Evolutionary conservation across 192 early-diverging fungal genomes (phyloP).

Genomic region (Coemansia sp.): DNA sequence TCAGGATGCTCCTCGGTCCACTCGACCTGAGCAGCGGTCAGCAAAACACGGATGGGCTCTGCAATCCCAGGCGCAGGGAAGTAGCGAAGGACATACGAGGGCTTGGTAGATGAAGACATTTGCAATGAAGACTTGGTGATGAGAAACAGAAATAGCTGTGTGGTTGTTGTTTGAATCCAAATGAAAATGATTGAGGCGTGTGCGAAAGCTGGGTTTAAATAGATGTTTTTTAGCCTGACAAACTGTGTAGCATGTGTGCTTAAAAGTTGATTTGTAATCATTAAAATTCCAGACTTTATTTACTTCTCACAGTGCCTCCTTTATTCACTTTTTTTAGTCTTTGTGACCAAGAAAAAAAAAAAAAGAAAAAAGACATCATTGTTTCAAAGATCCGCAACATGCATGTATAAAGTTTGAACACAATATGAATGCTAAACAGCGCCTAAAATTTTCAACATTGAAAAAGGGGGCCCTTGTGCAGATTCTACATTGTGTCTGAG

Average conservation of each 20-base stretch:
- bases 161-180: background rate
- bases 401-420: too few species aligned
- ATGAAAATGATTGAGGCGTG: background rate
- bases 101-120: constrained; percentile 1
- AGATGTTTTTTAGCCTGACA: background rate
- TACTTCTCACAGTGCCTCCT: background rate
- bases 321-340: background rate
- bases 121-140: background rate
- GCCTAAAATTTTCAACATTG: too few species aligned
- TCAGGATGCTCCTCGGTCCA: constrained; percentile 52
- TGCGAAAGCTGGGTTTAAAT: background rate
- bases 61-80: constrained; percentile 15
- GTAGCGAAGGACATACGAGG: constrained; percentile 7
- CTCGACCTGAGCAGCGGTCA: constrained; percentile 38
- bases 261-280: background rate
- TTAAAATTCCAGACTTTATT: background rate
- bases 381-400: too few species aligned
- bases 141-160: background rate
- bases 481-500: background rate
- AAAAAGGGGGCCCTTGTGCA: background rate
- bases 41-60: constrained; percentile 42
- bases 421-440: too few species aligned
- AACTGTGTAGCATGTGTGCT: background rate
- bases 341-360: background rate
- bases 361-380: background rate